Evolutionary conservation across 1,284 basidiomycete genomes (phyloP).

Genomic region (Bjerkandera adusta): DNA sequence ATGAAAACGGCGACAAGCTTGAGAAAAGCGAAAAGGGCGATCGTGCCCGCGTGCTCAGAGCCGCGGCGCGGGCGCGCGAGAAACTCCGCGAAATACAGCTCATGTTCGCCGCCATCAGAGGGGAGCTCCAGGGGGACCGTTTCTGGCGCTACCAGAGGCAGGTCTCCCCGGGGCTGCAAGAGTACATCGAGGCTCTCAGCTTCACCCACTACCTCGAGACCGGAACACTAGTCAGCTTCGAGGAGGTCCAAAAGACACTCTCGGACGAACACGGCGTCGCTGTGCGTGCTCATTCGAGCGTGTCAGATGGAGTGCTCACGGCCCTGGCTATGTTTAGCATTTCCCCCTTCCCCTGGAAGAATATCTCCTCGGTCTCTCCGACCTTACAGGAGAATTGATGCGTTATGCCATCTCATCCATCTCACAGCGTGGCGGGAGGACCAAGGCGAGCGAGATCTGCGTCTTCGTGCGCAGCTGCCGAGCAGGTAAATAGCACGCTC

Average conservation of each 20-base stretch:
- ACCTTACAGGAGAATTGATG: slow-evolving; percentile 98
- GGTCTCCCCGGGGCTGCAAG: slow-evolving; percentile 80
- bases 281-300: slow-evolving; percentile 40
- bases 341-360: slow-evolving; percentile 75
- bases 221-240: slow-evolving; percentile 66
- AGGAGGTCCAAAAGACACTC: slow-evolving; percentile 66
- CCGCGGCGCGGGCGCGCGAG: slow-evolving; percentile 55
- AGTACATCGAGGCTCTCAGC: slow-evolving; percentile 92
- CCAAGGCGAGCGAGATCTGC: slow-evolving; percentile 69
- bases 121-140: slow-evolving; percentile 65
- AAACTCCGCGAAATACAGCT: slow-evolving; percentile 73
- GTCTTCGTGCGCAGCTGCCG: slow-evolving; percentile 80
- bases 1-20: slow-evolving; percentile 28
- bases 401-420: slow-evolving; percentile 84
- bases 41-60: slow-evolving; percentile 33
- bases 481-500: slow-evolving; percentile 49
- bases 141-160: slow-evolving; percentile 83
- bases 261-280: slow-evolving; percentile 55
- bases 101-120: slow-evolving; percentile 62
- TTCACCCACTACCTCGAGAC: slow-evolving; percentile 87
- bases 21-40: slow-evolving; percentile 14
- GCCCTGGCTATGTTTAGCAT: slow-evolving; percentile 42
- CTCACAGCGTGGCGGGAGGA: slow-evolving; percentile 66
- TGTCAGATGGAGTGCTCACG: no score
- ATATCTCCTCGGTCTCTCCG: slow-evolving; percentile 90